Conservation (phyloP, 2,329 filamentous ascomycete species). For the Cadophora luteo-olivacea region DNA sequence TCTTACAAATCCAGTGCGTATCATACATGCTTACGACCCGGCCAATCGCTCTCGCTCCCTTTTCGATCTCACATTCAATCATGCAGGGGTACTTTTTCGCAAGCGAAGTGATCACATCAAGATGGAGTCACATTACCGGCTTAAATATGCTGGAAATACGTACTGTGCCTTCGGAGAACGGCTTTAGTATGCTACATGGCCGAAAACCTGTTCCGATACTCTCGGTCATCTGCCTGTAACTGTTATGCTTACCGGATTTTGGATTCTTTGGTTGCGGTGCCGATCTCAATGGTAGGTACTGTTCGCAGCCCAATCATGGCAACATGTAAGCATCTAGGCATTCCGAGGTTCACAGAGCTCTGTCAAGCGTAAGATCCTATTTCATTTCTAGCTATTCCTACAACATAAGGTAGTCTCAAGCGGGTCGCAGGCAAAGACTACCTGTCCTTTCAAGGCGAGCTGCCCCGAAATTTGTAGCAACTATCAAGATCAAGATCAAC, state of each 20-base stretch:
- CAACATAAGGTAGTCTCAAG: no score
- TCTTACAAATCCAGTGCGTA: neutral
- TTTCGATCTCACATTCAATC: neutral
- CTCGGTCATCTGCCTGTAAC: neutral
- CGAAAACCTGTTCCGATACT: neutral
- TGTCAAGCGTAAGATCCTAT: no score
- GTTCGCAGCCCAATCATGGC: no score
- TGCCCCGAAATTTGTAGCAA: no score
- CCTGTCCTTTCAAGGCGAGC: no score
- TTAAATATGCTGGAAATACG: neutral
- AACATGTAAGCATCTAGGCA: no score
- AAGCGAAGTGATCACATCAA: constrained; percentile 5
- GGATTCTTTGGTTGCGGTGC: neutral
- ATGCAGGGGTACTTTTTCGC: neutral
- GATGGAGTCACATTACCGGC: constrained; percentile 11
- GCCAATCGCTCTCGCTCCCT: constrained; percentile 3
- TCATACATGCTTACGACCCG: neutral
- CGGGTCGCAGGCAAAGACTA: no score
- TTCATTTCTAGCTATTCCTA: no score
- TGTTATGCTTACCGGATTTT: constrained; percentile 2
- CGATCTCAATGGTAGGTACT: neutral
- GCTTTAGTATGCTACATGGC: neutral
- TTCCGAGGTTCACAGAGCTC: no score
- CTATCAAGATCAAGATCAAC: no score
- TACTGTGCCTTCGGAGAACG: neutral